These are phyloP conservation scores for Lyophyllum semitale DNA, from an alignment of 768 basidiomycete genomes.

Conservation along the genomic window DNA sequence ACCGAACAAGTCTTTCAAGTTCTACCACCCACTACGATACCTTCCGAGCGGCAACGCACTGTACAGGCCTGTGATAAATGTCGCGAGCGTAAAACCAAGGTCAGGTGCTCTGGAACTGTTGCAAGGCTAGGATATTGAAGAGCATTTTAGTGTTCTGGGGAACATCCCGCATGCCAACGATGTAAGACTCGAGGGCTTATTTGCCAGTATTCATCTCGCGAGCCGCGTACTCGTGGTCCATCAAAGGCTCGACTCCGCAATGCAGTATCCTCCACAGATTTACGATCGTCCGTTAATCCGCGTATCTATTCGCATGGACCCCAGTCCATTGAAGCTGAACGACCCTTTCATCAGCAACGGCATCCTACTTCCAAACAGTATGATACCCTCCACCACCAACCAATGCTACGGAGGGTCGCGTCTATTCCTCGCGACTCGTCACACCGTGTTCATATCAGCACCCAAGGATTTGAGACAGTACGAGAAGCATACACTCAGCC, in stretches of 20 bases:
- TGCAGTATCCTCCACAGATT: slow-evolving; percentile 24
- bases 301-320: slow-evolving; percentile 8
- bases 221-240: slow-evolving; percentile 34
- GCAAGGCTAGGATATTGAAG: background rate
- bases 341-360: slow-evolving; percentile 1
- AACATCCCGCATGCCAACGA: slow-evolving; percentile 52
- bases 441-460: slow-evolving; percentile 1
- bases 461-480: slow-evolving; percentile 5
- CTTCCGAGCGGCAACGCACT: slow-evolving; percentile 41
- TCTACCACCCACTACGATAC: slow-evolving; percentile 13
- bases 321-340: slow-evolving; percentile 1
- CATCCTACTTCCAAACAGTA: slow-evolving; percentile 6
- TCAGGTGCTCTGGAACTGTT: slow-evolving; percentile 18
- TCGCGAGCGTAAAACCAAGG: slow-evolving; percentile 60
- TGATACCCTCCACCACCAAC: slow-evolving; percentile 6
- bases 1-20: slow-evolving; percentile 13
- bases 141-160: slow-evolving; percentile 53
- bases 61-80: slow-evolving; percentile 60
- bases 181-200: slow-evolving; percentile 50
- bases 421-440: slow-evolving; percentile 16
- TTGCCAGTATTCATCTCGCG: slow-evolving; percentile 49
- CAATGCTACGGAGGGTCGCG: slow-evolving; percentile 14
- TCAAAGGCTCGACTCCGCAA: slow-evolving; percentile 30
- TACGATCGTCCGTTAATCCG: slow-evolving; percentile 14
- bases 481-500: slow-evolving; percentile 8